A percentile compares a stretch with the other conserved stretches of the same genome.
Conservation (phyloP, 148 eudicot genomes). For the Chenopodium quinoa region DNA sequence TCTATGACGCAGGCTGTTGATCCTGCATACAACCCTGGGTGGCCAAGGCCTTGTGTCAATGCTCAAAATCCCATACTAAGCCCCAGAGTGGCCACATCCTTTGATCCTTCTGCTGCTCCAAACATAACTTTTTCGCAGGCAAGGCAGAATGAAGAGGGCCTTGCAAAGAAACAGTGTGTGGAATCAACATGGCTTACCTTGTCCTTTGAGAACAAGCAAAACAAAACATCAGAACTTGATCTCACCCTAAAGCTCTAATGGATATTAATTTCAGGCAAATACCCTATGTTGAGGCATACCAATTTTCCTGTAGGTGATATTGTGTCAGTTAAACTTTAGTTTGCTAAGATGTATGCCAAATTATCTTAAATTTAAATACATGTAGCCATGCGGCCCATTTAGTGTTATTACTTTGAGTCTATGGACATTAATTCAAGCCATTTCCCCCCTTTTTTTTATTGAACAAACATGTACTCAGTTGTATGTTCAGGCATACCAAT, state of each 20-base stretch:
- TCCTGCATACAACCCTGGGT: not conserved
- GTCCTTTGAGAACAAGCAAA: not conserved
- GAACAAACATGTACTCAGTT: too few species aligned
- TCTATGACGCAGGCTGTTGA: not conserved
- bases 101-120: slow-evolving; percentile 2
- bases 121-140: slow-evolving; percentile 13
- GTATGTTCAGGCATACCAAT: too few species aligned
- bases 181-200: not conserved
- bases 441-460: too few species aligned
- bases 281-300: too few species aligned
- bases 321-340: not conserved
- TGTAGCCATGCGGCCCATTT: too few species aligned
- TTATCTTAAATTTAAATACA: too few species aligned
- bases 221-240: slow-evolving; percentile 11
- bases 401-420: too few species aligned
- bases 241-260: slow-evolving; percentile 32
- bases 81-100: slow-evolving; percentile 4
- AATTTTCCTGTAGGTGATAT: too few species aligned
- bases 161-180: slow-evolving; percentile 6
- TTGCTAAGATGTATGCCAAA: not conserved
- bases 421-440: too few species aligned
- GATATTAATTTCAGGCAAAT: not conserved
- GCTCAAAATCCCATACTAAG: slow-evolving; percentile 5
- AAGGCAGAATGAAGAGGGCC: not conserved
- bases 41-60: slow-evolving; percentile 6